phyloP scores from a whole-genome alignment of 2,329 filamentous ascomycete species.

The Fusarium nisikadoi region DNA sequence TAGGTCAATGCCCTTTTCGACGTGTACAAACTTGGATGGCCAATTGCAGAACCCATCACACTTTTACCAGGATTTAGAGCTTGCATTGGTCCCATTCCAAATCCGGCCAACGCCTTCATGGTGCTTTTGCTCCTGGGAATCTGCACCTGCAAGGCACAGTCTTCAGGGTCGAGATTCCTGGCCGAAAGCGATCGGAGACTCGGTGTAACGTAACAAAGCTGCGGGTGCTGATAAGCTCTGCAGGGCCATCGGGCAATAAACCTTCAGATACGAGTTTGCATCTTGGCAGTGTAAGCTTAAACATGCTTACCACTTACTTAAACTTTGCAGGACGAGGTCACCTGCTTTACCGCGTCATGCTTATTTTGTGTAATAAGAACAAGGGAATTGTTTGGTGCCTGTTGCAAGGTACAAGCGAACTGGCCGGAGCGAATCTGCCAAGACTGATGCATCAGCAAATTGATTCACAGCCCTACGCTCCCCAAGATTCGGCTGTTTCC shows the following conservation, averaged over 20 bases:
- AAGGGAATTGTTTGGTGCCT: not conserved
- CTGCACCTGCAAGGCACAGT: conserved; percentile 20
- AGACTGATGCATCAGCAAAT: not conserved
- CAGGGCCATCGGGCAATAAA: not conserved
- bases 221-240: not conserved
- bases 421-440: not conserved
- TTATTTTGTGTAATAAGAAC: not conserved
- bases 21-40: not conserved
- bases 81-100: not conserved
- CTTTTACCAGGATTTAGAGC: not conserved
- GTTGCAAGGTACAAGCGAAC: not conserved
- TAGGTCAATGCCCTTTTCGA: not conserved
- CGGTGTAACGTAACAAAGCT: not conserved
- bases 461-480: not conserved
- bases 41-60: not conserved
- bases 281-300: conserved; percentile 25
- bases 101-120: not conserved
- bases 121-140: not conserved
- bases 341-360: not conserved
- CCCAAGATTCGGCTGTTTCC: conserved; percentile 1
- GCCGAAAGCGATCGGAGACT: not conserved
- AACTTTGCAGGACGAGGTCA: not conserved
- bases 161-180: not conserved
- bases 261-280: conserved; percentile 1
- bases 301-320: not conserved